Base-by-base conservation (phyloP, 768 basidiomycete genomes). In the Phylloporus sp. region DNA sequence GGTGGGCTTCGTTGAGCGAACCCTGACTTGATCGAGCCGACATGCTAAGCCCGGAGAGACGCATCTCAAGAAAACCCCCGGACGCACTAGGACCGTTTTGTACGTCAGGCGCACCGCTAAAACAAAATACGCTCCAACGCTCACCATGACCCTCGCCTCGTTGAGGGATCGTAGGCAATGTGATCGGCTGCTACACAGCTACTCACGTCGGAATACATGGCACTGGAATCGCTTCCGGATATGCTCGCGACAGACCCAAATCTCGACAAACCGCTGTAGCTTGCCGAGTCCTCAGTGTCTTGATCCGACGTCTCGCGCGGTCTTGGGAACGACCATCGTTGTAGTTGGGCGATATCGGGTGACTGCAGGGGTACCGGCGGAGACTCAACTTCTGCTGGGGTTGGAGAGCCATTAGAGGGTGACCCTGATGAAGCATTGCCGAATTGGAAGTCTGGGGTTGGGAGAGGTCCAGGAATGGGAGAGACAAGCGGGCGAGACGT, bases 171-270 rank as follows among this genome's bases (percentile, higher is more conserved):
- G 31, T 61, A 71, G 3, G 52, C 66, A 36, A 58, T 43, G 43
- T 65, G 71, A 49, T 68, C 68, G 34, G 55, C 63, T 11, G 60
- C 66, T 42, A 62, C 66, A 58, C 68, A 68, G 31, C 68, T 72
- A 53, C 70, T 68, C 40, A 75, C 69, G 5, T 80, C 78, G 8
- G 79, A 73, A 44, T 71, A 79, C 55, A 77, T 73, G 7, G 73
- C 72, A 11, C 81, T 84, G 0, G 82, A 72, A 11, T 84, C 81
- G 61, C 82, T 84, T 23, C 81, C 81, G 8, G 78, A 76, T 34
- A 82, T 67, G 9, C 82, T 84, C 5, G 77, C 77, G 52, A 85
- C 77, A 3, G 83, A 85, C 4, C 81, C 77, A 59, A 84, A 85
- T 55, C 84, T 70, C 28, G 82, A 75, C 8, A 75, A 29, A 4